These are phyloP conservation scores for Tetrastigma voinierianum DNA, from an alignment of 164 flowering plant genomes.

Conservation along the genomic window DNA sequence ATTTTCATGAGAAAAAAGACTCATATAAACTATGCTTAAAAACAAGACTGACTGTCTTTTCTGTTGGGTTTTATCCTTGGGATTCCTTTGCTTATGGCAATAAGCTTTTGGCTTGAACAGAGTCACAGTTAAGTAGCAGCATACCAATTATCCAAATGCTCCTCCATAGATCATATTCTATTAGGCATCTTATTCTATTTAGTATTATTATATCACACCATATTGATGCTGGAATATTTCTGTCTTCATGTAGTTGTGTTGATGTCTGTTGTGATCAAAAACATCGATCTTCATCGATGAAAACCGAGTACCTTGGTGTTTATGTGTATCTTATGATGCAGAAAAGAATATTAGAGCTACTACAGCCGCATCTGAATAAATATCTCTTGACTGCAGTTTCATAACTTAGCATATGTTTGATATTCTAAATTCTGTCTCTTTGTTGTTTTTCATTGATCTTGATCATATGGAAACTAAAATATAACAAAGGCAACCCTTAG, in stretches of 20 bases:
- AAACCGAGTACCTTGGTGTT: conserved; percentile 21
- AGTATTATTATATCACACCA: not conserved
- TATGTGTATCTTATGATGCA: not conserved
- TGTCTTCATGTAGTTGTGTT: conserved; percentile 24
- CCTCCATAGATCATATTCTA: conserved; percentile 5
- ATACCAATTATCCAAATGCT: conserved; percentile 2
- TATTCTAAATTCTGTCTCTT: conserved; percentile 28
- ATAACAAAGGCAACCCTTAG: not conserved
- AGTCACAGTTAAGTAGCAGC: not conserved
- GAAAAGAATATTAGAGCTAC: not conserved
- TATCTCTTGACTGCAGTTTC: conserved; percentile 13
- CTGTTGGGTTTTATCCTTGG: conserved; percentile 29
- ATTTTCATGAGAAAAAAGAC: conserved; percentile 4
- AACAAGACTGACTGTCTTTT: conserved; percentile 17
- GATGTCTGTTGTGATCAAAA: conserved; percentile 19
- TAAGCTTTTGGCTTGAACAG: conserved; percentile 9
- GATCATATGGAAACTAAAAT: not conserved
- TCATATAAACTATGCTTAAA: not conserved
- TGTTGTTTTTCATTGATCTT: conserved; percentile 11
- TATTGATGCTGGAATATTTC: not conserved
- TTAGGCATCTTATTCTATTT: not conserved
- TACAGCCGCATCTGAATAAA: too few relatives aligned
- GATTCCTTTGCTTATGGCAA: conserved; percentile 25
- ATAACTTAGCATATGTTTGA: conserved; percentile 15
- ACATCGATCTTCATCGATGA: conserved; percentile 38